A percentile compares a stretch with the other conserved stretches of the same genome.
These are phyloP conservation scores for Fusarium sp. DNA, from an alignment of 2,329 filamentous ascomycete genomes.

Conservation along the genomic window DNA sequence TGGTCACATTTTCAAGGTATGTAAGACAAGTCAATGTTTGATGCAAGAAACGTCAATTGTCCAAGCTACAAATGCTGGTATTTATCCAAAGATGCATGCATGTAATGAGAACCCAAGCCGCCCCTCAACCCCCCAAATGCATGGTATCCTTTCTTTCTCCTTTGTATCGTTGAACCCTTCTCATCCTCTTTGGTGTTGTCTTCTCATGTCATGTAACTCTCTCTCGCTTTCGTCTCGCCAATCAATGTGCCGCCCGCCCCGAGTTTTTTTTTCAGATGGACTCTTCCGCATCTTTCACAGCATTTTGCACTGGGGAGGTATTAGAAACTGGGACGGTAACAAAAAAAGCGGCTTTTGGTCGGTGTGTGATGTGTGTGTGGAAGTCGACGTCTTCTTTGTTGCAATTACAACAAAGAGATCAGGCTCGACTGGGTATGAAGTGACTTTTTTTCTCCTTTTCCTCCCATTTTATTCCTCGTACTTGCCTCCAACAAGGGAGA, in stretches of 20 bases:
- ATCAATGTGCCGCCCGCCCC: conserved; percentile 4
- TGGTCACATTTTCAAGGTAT: background rate
- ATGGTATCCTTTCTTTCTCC: conserved; percentile 41
- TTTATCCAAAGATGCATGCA: conserved; percentile 45
- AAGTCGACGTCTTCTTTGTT: background rate
- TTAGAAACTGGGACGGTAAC: conserved; percentile 28
- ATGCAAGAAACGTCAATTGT: conserved; percentile 43
- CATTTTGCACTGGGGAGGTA: conserved; percentile 27
- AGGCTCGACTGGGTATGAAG: background rate
- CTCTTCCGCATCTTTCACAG: conserved; percentile 28
- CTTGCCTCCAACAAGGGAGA: conserved; percentile 69
- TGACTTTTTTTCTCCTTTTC: background rate
- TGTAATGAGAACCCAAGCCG: conserved; percentile 41
- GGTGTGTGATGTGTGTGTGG: conserved; percentile 1
- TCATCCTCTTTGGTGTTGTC: conserved; percentile 5
- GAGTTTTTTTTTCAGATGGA: conserved; percentile 17
- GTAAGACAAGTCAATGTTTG: background rate
- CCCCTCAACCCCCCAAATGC: conserved; percentile 34
- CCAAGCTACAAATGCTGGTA: conserved; percentile 46
- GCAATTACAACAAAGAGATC: background rate
- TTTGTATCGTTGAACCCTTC: conserved; percentile 32
- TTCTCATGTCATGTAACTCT: conserved; percentile 3
- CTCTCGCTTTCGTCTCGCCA: background rate
- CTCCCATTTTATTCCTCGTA: conserved; percentile 72
- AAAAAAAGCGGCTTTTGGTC: background rate